Conservation (phyloP, 2,329 filamentous ascomycete species). For the Blastomyces percursus region DNA sequence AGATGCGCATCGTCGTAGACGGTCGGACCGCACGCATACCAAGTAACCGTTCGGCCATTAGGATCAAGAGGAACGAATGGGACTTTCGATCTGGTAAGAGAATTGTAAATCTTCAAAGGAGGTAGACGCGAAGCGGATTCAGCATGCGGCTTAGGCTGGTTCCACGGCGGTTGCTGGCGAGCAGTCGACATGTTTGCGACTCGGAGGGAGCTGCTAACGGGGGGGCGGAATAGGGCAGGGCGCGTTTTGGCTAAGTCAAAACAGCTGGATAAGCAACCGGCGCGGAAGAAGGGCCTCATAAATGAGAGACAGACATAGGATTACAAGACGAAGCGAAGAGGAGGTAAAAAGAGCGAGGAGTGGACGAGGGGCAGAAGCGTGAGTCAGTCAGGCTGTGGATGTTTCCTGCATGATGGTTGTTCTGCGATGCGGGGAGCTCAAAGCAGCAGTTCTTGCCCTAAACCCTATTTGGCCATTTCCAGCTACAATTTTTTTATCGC, state of each 20-base stretch:
- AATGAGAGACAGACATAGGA: slow-evolving; percentile 5
- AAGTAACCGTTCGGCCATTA: slow-evolving; percentile 57
- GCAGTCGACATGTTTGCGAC: slow-evolving; percentile 17
- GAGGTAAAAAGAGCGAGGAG: not conserved
- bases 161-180: slow-evolving; percentile 38
- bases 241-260: slow-evolving; percentile 5
- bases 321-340: not conserved
- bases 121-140: slow-evolving; percentile 32
- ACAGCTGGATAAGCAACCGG: not conserved
- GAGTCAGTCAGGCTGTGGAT: not conserved
- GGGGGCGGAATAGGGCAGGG: not conserved
- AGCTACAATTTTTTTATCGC: not conserved
- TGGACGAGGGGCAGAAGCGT: not conserved
- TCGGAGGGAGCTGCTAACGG: not conserved
- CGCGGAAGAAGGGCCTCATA: slow-evolving; percentile 5
- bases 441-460: not conserved
- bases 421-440: not conserved
- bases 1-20: slow-evolving; percentile 73
- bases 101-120: slow-evolving; percentile 69
- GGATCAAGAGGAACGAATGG: slow-evolving; percentile 63
- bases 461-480: slow-evolving; percentile 4
- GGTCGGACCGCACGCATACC: slow-evolving; percentile 86
- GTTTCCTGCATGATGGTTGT: not conserved
- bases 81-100: slow-evolving; percentile 61
- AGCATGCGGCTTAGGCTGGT: slow-evolving; percentile 26